Percentiles rank a stretch among this genome's conserved stretches.
Evolutionary conservation across 345 rosid genomes (phyloP).

Genomic region (Populus deltoides): DNA sequence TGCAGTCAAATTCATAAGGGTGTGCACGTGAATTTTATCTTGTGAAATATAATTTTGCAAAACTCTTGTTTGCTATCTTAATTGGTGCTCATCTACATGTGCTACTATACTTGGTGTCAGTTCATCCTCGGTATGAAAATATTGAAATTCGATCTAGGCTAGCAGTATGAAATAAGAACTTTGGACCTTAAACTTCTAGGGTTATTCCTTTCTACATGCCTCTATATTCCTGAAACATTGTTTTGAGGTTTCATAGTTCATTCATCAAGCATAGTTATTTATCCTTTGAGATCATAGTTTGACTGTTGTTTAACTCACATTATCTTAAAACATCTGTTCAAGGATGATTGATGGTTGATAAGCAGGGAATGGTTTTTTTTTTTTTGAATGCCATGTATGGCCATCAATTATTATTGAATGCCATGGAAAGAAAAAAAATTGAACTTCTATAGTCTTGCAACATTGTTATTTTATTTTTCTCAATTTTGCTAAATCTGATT

Average conservation of each 20-base stretch:
- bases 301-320: not conserved
- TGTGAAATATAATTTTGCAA: slow-evolving; percentile 38
- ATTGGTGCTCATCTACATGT: not conserved
- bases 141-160: slow-evolving; percentile 4
- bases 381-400: not conserved
- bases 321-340: not conserved
- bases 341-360: not conserved
- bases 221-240: not conserved
- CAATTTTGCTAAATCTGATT: not conserved
- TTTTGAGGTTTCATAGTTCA: not conserved
- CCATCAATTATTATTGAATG: not conserved
- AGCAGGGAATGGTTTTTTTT: not conserved
- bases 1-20: slow-evolving; percentile 27
- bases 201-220: not conserved
- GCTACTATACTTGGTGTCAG: not conserved
- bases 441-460: not conserved
- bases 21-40: slow-evolving; percentile 35
- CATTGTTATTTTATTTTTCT: not conserved
- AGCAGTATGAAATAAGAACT: slow-evolving; percentile 6
- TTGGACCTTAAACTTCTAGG: slow-evolving; percentile 7
- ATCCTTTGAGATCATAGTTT: not conserved
- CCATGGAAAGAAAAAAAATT: not conserved
- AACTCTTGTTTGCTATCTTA: slow-evolving; percentile 8
- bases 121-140: not conserved
- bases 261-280: not conserved